These are phyloP conservation scores for Aaosphaeria pasadenensis DNA, from an alignment of 2,329 filamentous ascomycete species.

Conservation along the genomic window DNA sequence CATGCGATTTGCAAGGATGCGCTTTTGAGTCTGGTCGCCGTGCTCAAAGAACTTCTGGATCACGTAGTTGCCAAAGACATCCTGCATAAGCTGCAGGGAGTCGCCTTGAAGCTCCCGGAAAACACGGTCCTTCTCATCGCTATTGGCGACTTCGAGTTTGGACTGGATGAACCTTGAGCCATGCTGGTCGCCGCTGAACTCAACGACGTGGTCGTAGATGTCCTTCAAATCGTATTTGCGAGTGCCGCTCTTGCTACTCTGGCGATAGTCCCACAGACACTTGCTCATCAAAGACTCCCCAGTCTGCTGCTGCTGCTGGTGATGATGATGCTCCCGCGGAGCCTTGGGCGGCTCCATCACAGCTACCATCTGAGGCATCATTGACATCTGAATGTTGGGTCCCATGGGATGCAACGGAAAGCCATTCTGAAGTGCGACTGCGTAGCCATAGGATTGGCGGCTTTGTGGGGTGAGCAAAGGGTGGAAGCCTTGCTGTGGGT, in stretches of 20 bases:
- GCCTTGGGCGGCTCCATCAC: slow-evolving; percentile 40
- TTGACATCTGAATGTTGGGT: slow-evolving; percentile 31
- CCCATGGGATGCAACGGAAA: slow-evolving; percentile 33
- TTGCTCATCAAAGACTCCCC: slow-evolving; percentile 63
- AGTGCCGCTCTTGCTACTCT: slow-evolving; percentile 68
- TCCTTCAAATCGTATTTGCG: slow-evolving; percentile 77
- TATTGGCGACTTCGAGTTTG: slow-evolving; percentile 88
- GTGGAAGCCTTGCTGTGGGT: slow-evolving; percentile 30
- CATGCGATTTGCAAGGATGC: slow-evolving; percentile 80
- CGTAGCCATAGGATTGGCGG: slow-evolving; percentile 31
- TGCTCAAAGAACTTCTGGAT: slow-evolving; percentile 98
- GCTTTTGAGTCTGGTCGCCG: slow-evolving; percentile 91
- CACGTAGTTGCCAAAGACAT: slow-evolving; percentile 97
- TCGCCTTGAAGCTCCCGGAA: slow-evolving; percentile 86
- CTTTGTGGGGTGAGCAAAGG: slow-evolving; percentile 34
- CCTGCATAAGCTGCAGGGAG: slow-evolving; percentile 84
- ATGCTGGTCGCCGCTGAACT: slow-evolving; percentile 94
- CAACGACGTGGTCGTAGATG: slow-evolving; percentile 82
- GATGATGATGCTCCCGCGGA: slow-evolving; percentile 43
- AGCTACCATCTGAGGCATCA: slow-evolving; percentile 35
- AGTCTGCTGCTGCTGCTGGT: slow-evolving; percentile 45
- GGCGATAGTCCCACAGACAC: slow-evolving; percentile 76
- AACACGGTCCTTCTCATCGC: slow-evolving; percentile 89
- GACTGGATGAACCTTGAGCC: slow-evolving; percentile 94
- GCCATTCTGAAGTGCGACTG: slow-evolving; percentile 35